phyloP scores from a whole-genome alignment of 208 protist species.

The Trypanosoma melophagium region DNA sequence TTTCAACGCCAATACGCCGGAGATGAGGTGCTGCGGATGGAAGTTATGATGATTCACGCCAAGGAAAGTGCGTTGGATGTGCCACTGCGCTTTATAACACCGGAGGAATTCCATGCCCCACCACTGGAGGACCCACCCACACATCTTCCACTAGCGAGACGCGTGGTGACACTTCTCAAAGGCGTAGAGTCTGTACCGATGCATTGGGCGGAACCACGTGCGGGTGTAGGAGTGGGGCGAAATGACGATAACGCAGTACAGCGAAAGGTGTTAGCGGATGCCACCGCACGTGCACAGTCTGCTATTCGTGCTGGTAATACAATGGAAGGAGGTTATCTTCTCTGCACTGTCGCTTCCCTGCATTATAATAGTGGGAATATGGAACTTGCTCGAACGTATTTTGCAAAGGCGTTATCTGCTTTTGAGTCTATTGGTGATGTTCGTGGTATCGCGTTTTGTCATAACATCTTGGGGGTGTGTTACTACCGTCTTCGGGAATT shows the following conservation, averaged over 20 bases:
- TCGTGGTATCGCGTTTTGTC: conserved; percentile 68
- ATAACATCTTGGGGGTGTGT: conserved; percentile 86
- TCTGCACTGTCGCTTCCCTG: conserved; percentile 57
- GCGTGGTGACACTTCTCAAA: conserved; percentile 74
- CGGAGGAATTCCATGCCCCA: conserved; percentile 70
- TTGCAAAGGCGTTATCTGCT: conserved; percentile 49
- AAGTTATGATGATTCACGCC: conserved; percentile 44
- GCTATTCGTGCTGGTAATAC: conserved; percentile 55
- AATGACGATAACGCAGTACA: conserved; percentile 25
- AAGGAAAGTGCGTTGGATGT: conserved; percentile 73
- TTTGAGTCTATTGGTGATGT: conserved; percentile 61
- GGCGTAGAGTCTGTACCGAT: conserved; percentile 55
- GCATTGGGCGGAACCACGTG: conserved; percentile 32
- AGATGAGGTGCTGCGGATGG: conserved; percentile 53
- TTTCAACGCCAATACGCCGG: conserved; percentile 46
- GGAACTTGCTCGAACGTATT: conserved; percentile 52
- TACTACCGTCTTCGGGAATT: conserved; percentile 68
- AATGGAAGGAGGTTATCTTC: conserved; percentile 49
- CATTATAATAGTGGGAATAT: conserved; percentile 87
- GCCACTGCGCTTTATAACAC: conserved; percentile 73
- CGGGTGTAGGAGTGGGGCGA: conserved; percentile 15
- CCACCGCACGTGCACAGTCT: conserved; percentile 58
- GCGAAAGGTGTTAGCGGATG: conserved; percentile 57
- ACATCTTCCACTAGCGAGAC: conserved; percentile 52
- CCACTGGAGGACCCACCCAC: conserved; percentile 67